Conservation (phyloP, 1,284 basidiomycete genomes). For the Phylloporus sp. region DNA sequence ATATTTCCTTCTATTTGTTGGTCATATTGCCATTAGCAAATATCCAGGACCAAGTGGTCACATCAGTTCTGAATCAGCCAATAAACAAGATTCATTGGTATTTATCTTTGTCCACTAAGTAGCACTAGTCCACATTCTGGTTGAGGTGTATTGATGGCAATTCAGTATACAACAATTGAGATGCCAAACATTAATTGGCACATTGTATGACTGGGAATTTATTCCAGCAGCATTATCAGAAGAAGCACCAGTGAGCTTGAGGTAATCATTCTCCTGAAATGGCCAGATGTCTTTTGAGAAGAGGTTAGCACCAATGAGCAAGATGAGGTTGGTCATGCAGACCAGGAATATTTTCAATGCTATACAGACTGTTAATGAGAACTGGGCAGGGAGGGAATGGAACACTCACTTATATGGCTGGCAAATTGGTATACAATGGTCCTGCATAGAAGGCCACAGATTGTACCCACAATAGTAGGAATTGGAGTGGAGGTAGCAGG, state of each 20-base stretch:
- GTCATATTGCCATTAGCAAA: no score
- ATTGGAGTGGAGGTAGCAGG: conserved; percentile 86
- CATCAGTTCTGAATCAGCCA: no score
- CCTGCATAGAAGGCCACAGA: conserved; percentile 74
- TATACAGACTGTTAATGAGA: conserved; percentile 28
- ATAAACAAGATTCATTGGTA: no score
- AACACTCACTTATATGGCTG: conserved; percentile 63
- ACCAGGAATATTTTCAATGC: conserved; percentile 83
- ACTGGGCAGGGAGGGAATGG: neutral
- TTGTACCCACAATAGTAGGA: conserved; percentile 82
- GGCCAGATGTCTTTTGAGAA: conserved; percentile 75
- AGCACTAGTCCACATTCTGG: no score
- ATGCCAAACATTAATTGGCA: conserved; percentile 86
- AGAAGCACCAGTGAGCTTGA: conserved; percentile 71
- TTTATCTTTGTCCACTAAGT: no score
- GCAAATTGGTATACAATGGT: conserved; percentile 78
- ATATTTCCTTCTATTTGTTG: no score
- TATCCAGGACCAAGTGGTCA: no score
- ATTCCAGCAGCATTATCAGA: conserved; percentile 78
- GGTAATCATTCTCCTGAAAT: conserved; percentile 75
- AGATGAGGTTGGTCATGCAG: conserved; percentile 86
- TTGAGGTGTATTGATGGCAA: no score
- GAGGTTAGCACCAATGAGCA: conserved; percentile 91
- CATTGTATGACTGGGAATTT: conserved; percentile 82
- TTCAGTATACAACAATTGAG: conserved; percentile 82